Percentiles rank a stretch among this genome's conserved stretches.
Evolutionary conservation across 257 asterid genomes (phyloP).

Genomic region (Solanum sejunctum): DNA sequence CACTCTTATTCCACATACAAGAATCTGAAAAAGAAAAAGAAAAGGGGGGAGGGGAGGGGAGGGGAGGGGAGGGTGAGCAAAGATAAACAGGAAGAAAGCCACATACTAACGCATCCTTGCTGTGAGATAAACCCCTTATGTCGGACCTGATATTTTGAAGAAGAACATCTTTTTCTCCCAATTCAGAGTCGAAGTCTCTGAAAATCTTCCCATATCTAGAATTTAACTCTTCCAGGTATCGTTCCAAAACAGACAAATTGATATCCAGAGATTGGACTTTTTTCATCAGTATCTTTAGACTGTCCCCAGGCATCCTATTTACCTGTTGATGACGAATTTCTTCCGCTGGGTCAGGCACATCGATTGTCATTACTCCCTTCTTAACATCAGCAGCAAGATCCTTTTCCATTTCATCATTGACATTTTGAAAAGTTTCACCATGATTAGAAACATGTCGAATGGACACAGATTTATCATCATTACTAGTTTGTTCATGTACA

Average conservation of each 20-base stretch:
- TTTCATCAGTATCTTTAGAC: slow-evolving; percentile 81
- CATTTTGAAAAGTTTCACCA: slow-evolving; percentile 24
- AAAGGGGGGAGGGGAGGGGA: not conserved
- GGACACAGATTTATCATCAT: slow-evolving; percentile 24
- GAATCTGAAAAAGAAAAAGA: not conserved
- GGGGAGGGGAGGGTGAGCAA: not conserved
- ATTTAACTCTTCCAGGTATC: slow-evolving; percentile 71
- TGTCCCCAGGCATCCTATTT: slow-evolving; percentile 94
- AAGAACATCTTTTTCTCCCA: slow-evolving; percentile 38
- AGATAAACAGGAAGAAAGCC: not conserved
- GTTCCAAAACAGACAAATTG: slow-evolving; percentile 70
- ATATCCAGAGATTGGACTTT: slow-evolving; percentile 81
- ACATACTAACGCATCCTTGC: slow-evolving; percentile 66
- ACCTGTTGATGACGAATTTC: slow-evolving; percentile 62
- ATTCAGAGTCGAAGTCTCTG: slow-evolving; percentile 49
- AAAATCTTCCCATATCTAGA: slow-evolving; percentile 57
- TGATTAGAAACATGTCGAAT: slow-evolving; percentile 19
- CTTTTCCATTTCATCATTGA: slow-evolving; percentile 29
- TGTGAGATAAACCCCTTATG: slow-evolving; percentile 43
- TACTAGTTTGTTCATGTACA: slow-evolving; percentile 25
- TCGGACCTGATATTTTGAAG: slow-evolving; percentile 54
- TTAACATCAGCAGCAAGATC: slow-evolving; percentile 27
- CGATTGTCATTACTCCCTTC: slow-evolving; percentile 21
- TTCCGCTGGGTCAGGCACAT: slow-evolving; percentile 63
- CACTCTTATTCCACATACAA: not conserved